Conservation (phyloP, 192 early-diverging fungal genomes). For the Backusella tarrabulga region DNA sequence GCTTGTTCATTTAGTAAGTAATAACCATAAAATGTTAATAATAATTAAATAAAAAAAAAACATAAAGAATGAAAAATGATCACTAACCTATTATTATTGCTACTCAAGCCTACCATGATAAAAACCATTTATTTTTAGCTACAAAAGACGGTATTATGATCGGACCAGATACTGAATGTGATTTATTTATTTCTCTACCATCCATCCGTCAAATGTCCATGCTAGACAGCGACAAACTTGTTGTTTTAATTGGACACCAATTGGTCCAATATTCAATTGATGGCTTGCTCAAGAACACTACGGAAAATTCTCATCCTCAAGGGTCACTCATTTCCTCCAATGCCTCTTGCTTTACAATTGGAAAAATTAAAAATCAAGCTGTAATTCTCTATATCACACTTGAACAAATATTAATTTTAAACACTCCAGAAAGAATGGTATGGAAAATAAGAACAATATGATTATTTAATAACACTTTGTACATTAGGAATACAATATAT, state of each 20-base stretch:
- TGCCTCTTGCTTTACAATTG: slow-evolving; percentile 2
- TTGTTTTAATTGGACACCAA: not conserved
- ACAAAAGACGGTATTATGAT: not conserved
- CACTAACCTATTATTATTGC: not conserved
- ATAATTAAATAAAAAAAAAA: not conserved
- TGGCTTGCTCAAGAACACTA: not conserved
- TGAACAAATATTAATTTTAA: not conserved
- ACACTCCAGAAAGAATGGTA: not conserved
- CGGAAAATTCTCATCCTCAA: not conserved
- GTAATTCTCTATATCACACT: slow-evolving; percentile 1
- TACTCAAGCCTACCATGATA: not conserved
- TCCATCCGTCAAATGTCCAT: not conserved
- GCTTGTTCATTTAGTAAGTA: slow-evolving; percentile 1
- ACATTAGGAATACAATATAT: not conserved
- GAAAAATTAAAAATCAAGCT: not conserved
- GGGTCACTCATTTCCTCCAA: not conserved
- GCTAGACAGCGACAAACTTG: not conserved
- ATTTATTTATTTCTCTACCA: not conserved
- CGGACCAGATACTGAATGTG: not conserved
- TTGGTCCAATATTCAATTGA: not conserved
- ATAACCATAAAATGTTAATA: not conserved
- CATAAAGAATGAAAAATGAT: not conserved
- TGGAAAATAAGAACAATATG: not conserved
- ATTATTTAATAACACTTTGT: not conserved
- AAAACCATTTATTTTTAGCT: not conserved